phyloP scores from a whole-genome alignment of 2,329 filamentous ascomycete species.

The Exophiala calicioides region DNA sequence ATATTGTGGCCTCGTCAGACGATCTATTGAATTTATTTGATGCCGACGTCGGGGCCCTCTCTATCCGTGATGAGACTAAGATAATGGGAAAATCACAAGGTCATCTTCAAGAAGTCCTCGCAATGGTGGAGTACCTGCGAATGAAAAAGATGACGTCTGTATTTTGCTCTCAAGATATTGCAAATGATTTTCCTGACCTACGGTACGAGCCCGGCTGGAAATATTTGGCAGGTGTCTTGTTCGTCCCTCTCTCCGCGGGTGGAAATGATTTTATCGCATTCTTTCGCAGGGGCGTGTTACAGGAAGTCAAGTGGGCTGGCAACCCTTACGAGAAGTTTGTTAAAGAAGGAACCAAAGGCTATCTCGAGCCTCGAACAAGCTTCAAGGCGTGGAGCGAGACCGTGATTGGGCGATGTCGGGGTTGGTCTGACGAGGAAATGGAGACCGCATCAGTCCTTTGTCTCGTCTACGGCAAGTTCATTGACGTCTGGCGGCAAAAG shows the following conservation, averaged over 20 bases:
- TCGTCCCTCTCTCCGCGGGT: slow-evolving; percentile 75
- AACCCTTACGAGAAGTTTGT: slow-evolving; percentile 81
- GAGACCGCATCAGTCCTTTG: slow-evolving; percentile 87
- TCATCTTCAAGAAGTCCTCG: slow-evolving; percentile 78
- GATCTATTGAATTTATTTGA: slow-evolving; percentile 82
- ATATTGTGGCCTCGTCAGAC: slow-evolving; percentile 86
- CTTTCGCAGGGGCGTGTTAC: slow-evolving; percentile 75
- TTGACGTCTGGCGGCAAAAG: slow-evolving; percentile 90
- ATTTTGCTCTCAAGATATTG: slow-evolving; percentile 73
- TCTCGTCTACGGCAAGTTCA: slow-evolving; percentile 85
- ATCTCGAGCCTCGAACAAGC: slow-evolving; percentile 74
- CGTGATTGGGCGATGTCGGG: slow-evolving; percentile 76
- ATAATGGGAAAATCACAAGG: slow-evolving; percentile 69
- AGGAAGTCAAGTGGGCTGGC: slow-evolving; percentile 80
- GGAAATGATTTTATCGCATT: slow-evolving; percentile 88
- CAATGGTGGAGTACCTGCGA: slow-evolving; percentile 80
- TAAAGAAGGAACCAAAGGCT: slow-evolving; percentile 70
- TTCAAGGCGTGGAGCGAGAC: slow-evolving; percentile 82
- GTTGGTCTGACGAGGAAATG: slow-evolving; percentile 86
- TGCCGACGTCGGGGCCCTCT: slow-evolving; percentile 82
- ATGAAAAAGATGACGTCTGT: slow-evolving; percentile 75
- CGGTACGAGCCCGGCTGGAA: slow-evolving; percentile 77
- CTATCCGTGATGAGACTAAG: slow-evolving; percentile 85
- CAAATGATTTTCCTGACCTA: slow-evolving; percentile 76
- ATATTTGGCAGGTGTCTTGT: slow-evolving; percentile 73